phyloP scores from a whole-genome alignment of 2,329 filamentous ascomycete genomes.

The Epicoccum nigrum region DNA sequence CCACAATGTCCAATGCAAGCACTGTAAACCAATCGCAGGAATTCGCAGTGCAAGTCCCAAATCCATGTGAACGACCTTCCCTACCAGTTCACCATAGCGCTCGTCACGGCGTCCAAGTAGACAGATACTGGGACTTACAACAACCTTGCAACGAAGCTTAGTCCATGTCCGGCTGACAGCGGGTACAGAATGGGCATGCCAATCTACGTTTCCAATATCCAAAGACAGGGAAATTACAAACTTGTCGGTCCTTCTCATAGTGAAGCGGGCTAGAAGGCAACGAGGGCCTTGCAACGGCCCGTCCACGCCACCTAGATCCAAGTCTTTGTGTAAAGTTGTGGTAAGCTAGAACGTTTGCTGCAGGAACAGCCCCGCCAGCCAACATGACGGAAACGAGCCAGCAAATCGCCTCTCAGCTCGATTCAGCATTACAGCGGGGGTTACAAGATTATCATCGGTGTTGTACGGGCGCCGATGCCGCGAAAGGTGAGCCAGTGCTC shows the following conservation, averaged over 20 bases:
- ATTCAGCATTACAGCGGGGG: background rate
- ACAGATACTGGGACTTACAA: background rate
- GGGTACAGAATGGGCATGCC: constrained; percentile 1
- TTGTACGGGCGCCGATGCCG: background rate
- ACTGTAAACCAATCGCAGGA: no score
- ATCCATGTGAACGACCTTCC: no score
- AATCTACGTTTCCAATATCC: constrained; percentile 1
- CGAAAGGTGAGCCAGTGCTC: constrained; percentile 14
- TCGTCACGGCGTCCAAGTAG: no score
- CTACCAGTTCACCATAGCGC: no score
- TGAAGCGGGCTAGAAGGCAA: constrained; percentile 13
- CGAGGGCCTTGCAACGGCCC: constrained; percentile 17
- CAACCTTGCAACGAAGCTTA: background rate
- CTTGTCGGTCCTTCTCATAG: constrained; percentile 7
- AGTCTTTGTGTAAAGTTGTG: constrained; percentile 7
- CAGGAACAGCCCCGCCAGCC: constrained; percentile 4
- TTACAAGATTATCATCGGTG: background rate
- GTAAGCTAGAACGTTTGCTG: constrained; percentile 3
- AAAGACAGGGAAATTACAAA: constrained; percentile 7
- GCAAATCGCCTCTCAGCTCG: constrained; percentile 1
- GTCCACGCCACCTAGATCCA: constrained; percentile 2
- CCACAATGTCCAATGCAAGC: no score
- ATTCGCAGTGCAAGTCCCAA: no score
- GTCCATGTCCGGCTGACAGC: constrained; percentile 1
- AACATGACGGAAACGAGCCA: constrained; percentile 1